Evolutionary conservation across 768 basidiomycete genomes (phyloP).

Genomic region (Russula sp.): DNA sequence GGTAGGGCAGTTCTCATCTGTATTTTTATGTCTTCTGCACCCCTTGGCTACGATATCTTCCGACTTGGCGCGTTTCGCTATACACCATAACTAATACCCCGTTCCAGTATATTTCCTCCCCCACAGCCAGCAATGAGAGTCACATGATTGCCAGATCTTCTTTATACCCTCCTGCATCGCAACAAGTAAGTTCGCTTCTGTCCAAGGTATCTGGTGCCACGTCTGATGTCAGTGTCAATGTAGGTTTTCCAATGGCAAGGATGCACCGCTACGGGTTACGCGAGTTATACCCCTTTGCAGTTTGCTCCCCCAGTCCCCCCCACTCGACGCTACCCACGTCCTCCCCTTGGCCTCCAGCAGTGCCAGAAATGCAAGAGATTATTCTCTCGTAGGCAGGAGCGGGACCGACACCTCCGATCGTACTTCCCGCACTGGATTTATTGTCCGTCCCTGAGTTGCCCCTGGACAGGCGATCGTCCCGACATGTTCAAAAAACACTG

Average conservation of each 20-base stretch:
- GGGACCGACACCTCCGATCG: neutral
- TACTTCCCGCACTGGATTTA: neutral
- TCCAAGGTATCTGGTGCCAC: neutral
- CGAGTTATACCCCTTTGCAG: neutral
- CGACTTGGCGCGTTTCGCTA: neutral
- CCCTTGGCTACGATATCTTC: no score
- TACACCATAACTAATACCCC: neutral
- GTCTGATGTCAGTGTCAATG: neutral
- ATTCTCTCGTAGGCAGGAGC: neutral
- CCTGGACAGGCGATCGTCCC: neutral
- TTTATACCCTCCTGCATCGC: neutral
- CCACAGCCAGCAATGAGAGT: neutral
- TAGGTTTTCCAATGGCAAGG: neutral
- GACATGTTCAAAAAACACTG: neutral
- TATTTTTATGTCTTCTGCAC: no score
- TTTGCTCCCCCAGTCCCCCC: neutral
- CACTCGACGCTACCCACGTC: neutral
- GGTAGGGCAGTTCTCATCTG: no score
- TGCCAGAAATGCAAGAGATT: neutral
- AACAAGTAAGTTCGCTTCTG: neutral
- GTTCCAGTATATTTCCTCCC: neutral
- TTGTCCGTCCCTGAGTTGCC: neutral
- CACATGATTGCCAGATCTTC: neutral
- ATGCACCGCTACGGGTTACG: neutral
- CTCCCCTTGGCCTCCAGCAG: neutral